Percentiles rank a stretch among this genome's conserved stretches.
Evolutionary conservation across 257 asterid species (phyloP).

Genomic region (Cruciata laevipes): DNA sequence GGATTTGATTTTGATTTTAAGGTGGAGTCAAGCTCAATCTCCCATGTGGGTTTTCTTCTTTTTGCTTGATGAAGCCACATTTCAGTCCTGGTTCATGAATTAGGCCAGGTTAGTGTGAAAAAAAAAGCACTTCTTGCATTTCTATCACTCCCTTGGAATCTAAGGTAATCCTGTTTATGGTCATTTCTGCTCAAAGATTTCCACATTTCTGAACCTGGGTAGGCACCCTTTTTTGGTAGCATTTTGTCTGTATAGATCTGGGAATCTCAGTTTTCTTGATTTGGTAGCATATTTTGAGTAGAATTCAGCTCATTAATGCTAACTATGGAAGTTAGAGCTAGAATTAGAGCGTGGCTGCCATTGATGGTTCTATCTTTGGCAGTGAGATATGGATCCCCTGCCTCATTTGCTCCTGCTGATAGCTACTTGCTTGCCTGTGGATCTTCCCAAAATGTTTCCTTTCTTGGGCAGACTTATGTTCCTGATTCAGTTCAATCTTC

Average conservation of each 20-base stretch:
- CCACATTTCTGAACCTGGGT: conserved; percentile 1
- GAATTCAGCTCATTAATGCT: conserved; percentile 3
- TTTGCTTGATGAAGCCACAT: conserved; percentile 15
- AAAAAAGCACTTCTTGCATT: conserved; percentile 5
- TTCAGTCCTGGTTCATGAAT: conserved; percentile 11
- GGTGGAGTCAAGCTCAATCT: conserved; percentile 16
- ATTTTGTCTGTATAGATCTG: conserved; percentile 19
- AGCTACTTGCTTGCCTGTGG: conserved; percentile 36
- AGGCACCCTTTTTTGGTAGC: not conserved
- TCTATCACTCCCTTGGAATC: conserved; percentile 2
- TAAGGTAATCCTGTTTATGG: not conserved
- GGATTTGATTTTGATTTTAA: conserved; percentile 7
- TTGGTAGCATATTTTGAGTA: conserved; percentile 1
- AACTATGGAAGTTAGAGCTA: conserved; percentile 8
- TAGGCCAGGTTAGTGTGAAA: conserved; percentile 19
- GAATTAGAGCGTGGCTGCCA: conserved; percentile 11
- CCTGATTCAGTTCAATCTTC: conserved; percentile 32
- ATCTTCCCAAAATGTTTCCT: conserved; percentile 35
- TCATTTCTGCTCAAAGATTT: conserved; percentile 14
- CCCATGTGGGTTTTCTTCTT: conserved; percentile 9
- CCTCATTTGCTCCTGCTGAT: conserved; percentile 33
- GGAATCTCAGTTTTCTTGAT: not conserved
- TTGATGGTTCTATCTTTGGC: conserved; percentile 19
- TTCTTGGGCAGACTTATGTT: conserved; percentile 29
- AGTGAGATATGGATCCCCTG: conserved; percentile 18